A percentile compares a stretch with the other conserved stretches of the same genome.
These are phyloP conservation scores for Paspalum notatum DNA, from an alignment of 176 grass and related monocot species.

Conservation along the genomic window DNA sequence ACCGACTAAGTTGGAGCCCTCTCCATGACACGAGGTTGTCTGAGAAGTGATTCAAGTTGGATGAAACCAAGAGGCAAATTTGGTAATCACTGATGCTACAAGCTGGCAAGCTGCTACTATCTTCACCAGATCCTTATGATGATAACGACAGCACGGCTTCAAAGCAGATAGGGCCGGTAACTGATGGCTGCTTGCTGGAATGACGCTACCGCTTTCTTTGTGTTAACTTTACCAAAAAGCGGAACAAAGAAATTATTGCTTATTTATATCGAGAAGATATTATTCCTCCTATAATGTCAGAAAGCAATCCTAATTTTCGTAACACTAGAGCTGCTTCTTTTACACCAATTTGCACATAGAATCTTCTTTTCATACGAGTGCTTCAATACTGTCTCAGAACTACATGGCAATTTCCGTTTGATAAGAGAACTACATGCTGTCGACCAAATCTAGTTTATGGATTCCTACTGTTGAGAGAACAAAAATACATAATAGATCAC, in stretches of 20 bases:
- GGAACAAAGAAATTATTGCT: not conserved
- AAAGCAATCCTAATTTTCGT: not conserved
- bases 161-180: not conserved
- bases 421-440: not conserved
- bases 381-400: not conserved
- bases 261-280: not conserved
- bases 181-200: not conserved
- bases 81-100: not conserved
- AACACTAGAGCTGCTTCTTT: not conserved
- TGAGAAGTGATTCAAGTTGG: not conserved
- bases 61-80: not conserved
- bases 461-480: not conserved
- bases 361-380: not conserved
- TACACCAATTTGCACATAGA: not conserved
- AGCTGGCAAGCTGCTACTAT: not conserved
- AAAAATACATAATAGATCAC: not conserved
- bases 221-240: not conserved
- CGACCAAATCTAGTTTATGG: not conserved
- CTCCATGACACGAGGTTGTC: not conserved
- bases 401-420: not conserved
- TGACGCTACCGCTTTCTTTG: not conserved
- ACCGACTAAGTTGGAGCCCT: not conserved
- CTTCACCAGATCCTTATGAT: not conserved
- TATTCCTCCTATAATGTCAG: not conserved
- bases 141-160: not conserved